A percentile compares a stretch with the other conserved stretches of the same genome.
Conservation (phyloP, 2,329 filamentous ascomycete species). For the Fusarium sp. region DNA sequence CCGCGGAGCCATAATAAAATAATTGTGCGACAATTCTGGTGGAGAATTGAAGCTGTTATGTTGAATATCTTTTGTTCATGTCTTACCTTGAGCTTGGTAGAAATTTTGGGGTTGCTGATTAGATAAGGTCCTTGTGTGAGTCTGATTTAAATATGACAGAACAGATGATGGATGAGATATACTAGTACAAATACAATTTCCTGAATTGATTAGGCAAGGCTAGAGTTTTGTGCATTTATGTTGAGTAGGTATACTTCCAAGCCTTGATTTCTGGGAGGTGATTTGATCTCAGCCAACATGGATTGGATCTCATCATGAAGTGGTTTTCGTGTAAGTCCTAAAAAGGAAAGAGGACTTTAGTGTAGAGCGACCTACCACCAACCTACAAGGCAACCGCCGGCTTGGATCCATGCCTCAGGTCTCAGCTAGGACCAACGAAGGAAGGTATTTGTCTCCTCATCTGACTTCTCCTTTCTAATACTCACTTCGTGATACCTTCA, state of each 20-base stretch:
- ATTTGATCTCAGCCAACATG: background rate
- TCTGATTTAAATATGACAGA: background rate
- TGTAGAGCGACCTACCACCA: slow-evolving; percentile 4
- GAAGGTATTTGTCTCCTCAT: background rate
- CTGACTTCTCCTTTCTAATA: background rate
- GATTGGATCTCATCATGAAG: background rate
- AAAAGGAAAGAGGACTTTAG: slow-evolving; percentile 39
- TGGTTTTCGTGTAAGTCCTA: slow-evolving; percentile 24
- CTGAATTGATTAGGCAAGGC: background rate
- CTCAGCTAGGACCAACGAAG: slow-evolving; percentile 30
- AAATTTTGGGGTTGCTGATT: slow-evolving; percentile 31
- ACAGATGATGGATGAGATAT: background rate
- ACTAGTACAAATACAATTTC: background rate
- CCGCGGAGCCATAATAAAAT: slow-evolving; percentile 40
- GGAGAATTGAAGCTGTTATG: slow-evolving; percentile 1
- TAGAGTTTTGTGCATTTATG: background rate
- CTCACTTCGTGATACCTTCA: background rate
- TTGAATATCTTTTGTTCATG: slow-evolving; percentile 6
- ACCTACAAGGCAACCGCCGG: background rate
- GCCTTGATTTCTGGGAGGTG: background rate
- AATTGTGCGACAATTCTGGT: slow-evolving; percentile 4
- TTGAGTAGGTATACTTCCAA: background rate
- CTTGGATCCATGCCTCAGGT: slow-evolving; percentile 36
- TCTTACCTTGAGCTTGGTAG: background rate
- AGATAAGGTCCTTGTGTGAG: slow-evolving; percentile 23